Evolutionary conservation across 148 eudicot genomes (phyloP).

Genomic region (Euryodendron excelsum): DNA sequence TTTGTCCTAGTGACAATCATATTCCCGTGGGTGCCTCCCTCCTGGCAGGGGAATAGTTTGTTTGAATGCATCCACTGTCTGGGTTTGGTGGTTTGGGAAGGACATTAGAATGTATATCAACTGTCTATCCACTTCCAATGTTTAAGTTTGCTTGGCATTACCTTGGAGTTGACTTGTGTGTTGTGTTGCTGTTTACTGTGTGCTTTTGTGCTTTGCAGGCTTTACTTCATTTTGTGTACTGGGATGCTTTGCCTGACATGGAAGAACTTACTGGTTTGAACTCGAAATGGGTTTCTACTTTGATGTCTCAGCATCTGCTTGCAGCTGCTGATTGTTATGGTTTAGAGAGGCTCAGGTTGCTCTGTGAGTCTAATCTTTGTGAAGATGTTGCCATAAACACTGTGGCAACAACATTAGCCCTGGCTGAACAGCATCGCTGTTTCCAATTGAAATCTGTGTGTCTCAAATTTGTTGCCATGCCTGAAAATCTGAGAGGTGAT

Average conservation of each 20-base stretch:
- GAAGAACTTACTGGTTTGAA: constrained; percentile 70
- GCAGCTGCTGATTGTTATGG: constrained; percentile 95
- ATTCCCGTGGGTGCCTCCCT: too few species aligned
- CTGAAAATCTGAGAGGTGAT: constrained; percentile 88
- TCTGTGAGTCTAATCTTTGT: constrained; percentile 80
- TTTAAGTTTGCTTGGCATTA: background rate
- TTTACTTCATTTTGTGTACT: constrained; percentile 80
- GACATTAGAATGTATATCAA: background rate
- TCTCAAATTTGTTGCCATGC: constrained; percentile 81
- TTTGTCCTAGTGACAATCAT: background rate
- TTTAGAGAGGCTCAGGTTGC: constrained; percentile 72
- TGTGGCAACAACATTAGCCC: constrained; percentile 86
- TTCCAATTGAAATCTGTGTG: constrained; percentile 76
- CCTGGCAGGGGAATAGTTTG: too few species aligned
- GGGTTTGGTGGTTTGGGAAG: background rate
- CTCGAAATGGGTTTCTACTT: constrained; percentile 72
- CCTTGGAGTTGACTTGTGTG: background rate
- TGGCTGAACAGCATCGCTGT: constrained; percentile 98
- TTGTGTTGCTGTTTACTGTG: background rate
- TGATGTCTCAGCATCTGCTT: constrained; percentile 93
- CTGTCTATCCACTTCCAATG: background rate
- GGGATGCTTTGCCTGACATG: constrained; percentile 83
- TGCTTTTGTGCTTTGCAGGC: constrained; percentile 51
- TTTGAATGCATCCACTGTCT: background rate
- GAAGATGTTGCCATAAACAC: constrained; percentile 84